A percentile compares a stretch with the other conserved stretches of the same genome.
These are phyloP conservation scores for Scedosporium minutisporum DNA, from an alignment of 2,329 filamentous ascomycete genomes.

Conservation along the genomic window DNA sequence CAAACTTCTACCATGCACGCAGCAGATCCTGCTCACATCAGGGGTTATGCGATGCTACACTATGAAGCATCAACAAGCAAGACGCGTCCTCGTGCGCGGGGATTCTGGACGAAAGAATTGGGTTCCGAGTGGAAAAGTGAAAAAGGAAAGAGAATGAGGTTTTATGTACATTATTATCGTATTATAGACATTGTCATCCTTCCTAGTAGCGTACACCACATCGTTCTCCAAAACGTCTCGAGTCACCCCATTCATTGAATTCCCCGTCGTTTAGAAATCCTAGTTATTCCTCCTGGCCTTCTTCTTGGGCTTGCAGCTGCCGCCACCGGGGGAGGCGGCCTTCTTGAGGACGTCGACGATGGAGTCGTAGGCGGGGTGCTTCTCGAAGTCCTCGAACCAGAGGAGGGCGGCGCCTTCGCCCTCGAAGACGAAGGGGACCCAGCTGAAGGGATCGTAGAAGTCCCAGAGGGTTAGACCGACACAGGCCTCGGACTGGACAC, in stretches of 20 bases:
- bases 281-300: constrained; percentile 3
- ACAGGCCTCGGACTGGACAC: constrained; percentile 18
- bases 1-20: neutral
- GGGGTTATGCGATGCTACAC: neutral
- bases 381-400: constrained; percentile 30
- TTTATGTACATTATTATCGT: neutral
- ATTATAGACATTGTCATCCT: neutral
- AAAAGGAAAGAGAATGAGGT: neutral
- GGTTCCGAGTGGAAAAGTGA: too few relatives aligned
- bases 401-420: constrained; percentile 30
- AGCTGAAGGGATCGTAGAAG: constrained; percentile 26
- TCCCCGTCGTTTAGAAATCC: neutral
- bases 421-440: constrained; percentile 30
- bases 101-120: neutral
- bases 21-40: neutral
- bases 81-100: neutral
- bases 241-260: neutral
- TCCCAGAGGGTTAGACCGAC: constrained; percentile 25
- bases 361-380: constrained; percentile 30
- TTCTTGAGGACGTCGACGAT: constrained; percentile 3
- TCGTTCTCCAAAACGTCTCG: neutral
- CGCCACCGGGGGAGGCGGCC: neutral
- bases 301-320: constrained; percentile 5
- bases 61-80: neutral
- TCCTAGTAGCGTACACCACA: neutral